Base-by-base conservation (phyloP, 805 yeast genomes). In the Danielozyma ontarioensis region DNA sequence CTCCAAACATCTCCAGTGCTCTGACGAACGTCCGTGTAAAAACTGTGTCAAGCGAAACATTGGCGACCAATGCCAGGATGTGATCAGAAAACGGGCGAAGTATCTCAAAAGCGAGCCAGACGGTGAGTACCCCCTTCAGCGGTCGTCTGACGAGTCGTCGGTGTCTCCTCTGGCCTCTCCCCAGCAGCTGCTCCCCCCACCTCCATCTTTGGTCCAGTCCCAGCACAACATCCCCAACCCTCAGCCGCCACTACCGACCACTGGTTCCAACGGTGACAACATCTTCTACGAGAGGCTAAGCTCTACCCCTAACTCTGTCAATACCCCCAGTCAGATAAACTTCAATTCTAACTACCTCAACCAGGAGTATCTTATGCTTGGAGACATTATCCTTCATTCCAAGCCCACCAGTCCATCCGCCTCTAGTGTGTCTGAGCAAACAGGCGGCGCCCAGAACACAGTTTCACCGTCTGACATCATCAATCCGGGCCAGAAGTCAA, bases 1-100 rank as follows among this genome's bases (percentile, higher is more conserved):
- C 49, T 57, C 68, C 17, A 83, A 83, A 42, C 93, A 82, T 46
- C 63, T 83, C 11, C 89, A 82, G 45, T 83, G 90, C 53, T 83
- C 82, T 40, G 59, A 72, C 36, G 65, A 70, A 17, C 59, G 93
- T 36, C 90, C 93, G 0, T 83, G 90, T 46, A 69, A 69, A 42
- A 83, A 83, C 50, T 83, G 93, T 56, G 46, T 67, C 14, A 82
- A 81, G 50, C 56, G 89, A 36, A 74, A 76, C 15, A 51, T 76
- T n/a, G 70, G 62, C 2, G 71, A 64, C 34, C 46, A 63, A 10
- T 83, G 93, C 52, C 61, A 58, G 24, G 84, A 81, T 50, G 73
- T 77, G 4, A 70, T 68, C 25, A 54, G 87, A 17, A 79, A 76
- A 48, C 46, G 68, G 29, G 75, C 74, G 7, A 63, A 64, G 37